Base-by-base conservation (phyloP, 805 yeast species). In the Priceomyces medius region DNA sequence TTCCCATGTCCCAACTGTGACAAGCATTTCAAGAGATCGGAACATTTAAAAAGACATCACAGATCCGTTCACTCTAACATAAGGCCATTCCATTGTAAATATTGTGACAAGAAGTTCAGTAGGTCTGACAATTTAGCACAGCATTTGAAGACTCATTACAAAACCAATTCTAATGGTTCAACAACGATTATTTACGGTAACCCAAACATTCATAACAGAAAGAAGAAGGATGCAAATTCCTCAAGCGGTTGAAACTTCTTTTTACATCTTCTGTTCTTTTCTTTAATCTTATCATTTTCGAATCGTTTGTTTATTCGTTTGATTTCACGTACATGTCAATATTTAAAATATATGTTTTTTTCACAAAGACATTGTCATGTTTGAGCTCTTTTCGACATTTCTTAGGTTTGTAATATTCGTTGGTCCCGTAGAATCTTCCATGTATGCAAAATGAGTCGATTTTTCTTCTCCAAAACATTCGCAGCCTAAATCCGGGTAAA, bases 41-140 rank as follows among this genome's bases (percentile, higher is more conserved):
- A 69, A 49, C 74, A 69, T 51, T 56, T 69, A 46, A 69, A 69
- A 47, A 54, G 74, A 28, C 74, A 69, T 44, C 59, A 66, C 35
- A 51, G 74, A 33, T 65, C 72, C 3, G 74, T 69, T 31, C 74
- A 69, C 51, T 64, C 71, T n/a, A 68, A 66, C 46, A 66, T 68
- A 40, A 53, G 74, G 13, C 74, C 74, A 2, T 68, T 68, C 54
- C 73, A 66, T 45, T 69, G 74, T 53, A 68, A 68, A 44, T 66
- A 63, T 48, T 69, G 74, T 48, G 74, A 68, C 17, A 69, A 69
- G 59, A 68, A 67, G 54, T 69, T 69, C 50, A 79, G 85, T 24
- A 51, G 74, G 38, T 61, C 68, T 4, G 74, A 69, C 49, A 69
- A 69, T 45, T 60, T 69, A 55, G 73, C 73, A 5, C 88, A 83